Evolutionary conservation across 164 flowering plant genomes (phyloP), one percentile per base, ranked within the genome.

Genomic region (Platanus orientalis): DNA sequence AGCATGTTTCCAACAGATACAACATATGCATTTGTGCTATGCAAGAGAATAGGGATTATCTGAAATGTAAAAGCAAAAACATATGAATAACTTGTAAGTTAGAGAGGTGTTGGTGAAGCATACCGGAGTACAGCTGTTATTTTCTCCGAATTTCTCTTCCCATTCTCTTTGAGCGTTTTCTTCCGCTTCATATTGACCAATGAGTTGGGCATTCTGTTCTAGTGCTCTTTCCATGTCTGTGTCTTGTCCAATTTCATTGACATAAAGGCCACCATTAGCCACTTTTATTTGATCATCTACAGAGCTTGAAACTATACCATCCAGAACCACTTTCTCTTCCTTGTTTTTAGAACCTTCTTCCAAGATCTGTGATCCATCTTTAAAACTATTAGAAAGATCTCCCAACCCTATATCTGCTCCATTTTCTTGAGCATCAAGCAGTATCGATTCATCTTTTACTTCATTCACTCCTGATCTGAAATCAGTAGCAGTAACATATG

Each of bases 81-180:
- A 1, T 17, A 7, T n/a, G 20, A 16, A 50, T 47, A 29, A 42
- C 23, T 24, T 56, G 27, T 16, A 34, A 19, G 27, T 34, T 39
- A 42, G 16, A 60, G 42, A 54, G 34, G 39, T 39, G 40, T 29
- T 44, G 20, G 58, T 16, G 40, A 54, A 66, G 61, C 79, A 75
- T 83, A 92, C 95, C 82, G 73, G 85, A 51, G 79, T 76, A 52
- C 74, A 63, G 67, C 61, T 66, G 62, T 80, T 83, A 68, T 76
- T 83, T 68, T 85, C 96, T 64, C 76, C 76, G 71, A 69, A 85
- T 71, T 84, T 85, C 76, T 86, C 86, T 67, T 90, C 98, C 97
- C 97, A 90, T 67, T 92, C 90, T 69, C 83, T 83, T 71, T 92
- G 96, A 63, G 94, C 96, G 67, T 79, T 82, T 81, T 88, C 97